Percentiles rank a stretch among this genome's conserved stretches.
These are phyloP conservation scores for Blattamonas nauphoetae DNA, from an alignment of 78 protist species.

Conservation along the genomic window DNA sequence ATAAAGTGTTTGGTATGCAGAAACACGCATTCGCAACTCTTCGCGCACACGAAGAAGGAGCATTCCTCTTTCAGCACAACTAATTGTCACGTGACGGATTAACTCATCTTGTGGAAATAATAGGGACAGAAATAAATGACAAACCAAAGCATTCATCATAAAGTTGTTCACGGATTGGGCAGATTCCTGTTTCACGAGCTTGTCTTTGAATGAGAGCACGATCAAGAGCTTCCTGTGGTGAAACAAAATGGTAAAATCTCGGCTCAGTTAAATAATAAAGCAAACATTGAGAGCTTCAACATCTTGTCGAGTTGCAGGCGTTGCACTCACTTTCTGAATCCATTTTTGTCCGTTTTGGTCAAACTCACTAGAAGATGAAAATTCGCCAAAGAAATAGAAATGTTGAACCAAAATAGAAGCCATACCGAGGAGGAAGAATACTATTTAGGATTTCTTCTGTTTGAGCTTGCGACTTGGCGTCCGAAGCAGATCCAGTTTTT, in stretches of 20 bases:
- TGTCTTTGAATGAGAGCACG: background rate
- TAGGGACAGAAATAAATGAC: background rate
- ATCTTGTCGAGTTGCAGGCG: slow-evolving; percentile 36
- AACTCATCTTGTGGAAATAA: slow-evolving; percentile 29
- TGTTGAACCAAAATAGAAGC: background rate
- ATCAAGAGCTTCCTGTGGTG: slow-evolving; percentile 14
- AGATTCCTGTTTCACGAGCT: slow-evolving; percentile 35
- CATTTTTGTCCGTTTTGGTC: slow-evolving; percentile 31
- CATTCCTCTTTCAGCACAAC: slow-evolving; percentile 41
- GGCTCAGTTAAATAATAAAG: background rate
- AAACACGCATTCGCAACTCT: slow-evolving; percentile 26
- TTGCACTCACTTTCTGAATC: slow-evolving; percentile 33
- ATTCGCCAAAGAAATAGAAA: background rate
- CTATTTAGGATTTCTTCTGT: slow-evolving; percentile 38
- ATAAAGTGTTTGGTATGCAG: slow-evolving; percentile 45
- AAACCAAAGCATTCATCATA: slow-evolving; percentile 33
- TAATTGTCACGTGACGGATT: slow-evolving; percentile 42
- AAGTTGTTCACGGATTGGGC: slow-evolving; percentile 34
- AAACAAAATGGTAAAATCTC: background rate
- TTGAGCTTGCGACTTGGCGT: background rate
- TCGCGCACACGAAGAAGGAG: slow-evolving; percentile 36
- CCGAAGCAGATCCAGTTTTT: background rate
- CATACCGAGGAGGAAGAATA: slow-evolving; percentile 43
- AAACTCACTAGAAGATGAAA: slow-evolving; percentile 13
- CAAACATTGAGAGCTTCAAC: slow-evolving; percentile 22